Base-by-base conservation (phyloP, 225 moss, liverwort and hornwort species). In the Polytrichum commune region DNA sequence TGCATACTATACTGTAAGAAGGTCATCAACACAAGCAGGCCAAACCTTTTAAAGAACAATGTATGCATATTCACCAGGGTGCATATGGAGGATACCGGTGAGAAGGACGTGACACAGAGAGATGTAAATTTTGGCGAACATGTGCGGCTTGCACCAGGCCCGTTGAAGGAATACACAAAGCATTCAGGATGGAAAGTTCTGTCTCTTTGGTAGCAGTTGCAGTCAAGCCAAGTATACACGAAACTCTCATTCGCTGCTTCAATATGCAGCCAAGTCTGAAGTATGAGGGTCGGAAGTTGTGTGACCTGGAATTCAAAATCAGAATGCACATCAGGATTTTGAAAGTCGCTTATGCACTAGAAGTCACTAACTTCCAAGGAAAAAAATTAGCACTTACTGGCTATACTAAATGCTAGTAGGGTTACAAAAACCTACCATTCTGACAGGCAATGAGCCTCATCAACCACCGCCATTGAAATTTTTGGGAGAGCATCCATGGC, bases 391-490 rank as follows among this genome's bases (percentile, higher is more conserved):
- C 38, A 38, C 38, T 38, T 38, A 10, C 38, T 38, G 38, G 46
- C 13, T 13, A 46, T 46, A 46, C 16, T 46, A 13, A 0, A 16
- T 46, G 13, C 46, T 46, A 13, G 46, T 46, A 46, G 3, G 16
- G 3, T 46, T 55, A 20, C 16, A 5, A 27, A 53, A 68, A 68
- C 64, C 10, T 77, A 96, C 96, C 96, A 96, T 89, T 96, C 93
- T 75, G 96, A 96, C 35, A 96, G 84, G 62, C 96, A 96, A 76
- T 96, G 96, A 74, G 96, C 96, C 88, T 96, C 96, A 83, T 96
- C 96, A 38, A 96, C 80, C 27, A 96, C 96, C 33, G 92, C 92
- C 65, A 93, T 38, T 20, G 85, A 88, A 65, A 96, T 90, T 77
- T 83, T 82, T 9, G 96, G 93, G 9, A 90, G 78, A 66, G 78